phyloP scores from a whole-genome alignment of 208 protist genomes.

The Acanthamoeba castellanii region DNA sequence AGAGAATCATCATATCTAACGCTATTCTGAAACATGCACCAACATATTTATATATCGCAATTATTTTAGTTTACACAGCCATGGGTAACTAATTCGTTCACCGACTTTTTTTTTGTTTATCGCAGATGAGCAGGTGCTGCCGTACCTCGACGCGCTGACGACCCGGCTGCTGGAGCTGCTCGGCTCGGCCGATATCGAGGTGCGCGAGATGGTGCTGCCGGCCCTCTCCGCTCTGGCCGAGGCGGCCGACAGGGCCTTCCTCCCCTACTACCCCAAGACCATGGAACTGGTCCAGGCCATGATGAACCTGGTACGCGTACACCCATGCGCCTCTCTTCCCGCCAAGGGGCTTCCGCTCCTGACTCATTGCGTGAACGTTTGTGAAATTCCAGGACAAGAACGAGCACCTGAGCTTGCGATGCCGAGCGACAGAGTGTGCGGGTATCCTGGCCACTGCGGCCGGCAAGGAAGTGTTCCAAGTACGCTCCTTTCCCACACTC shows the following conservation, averaged over 20 bases:
- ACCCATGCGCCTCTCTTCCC: not conserved
- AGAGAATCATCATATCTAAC: not conserved
- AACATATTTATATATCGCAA: not conserved
- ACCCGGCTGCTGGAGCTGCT: constrained; percentile 54
- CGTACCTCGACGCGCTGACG: constrained; percentile 44
- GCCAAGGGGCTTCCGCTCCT: not conserved
- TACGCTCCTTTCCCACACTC: not conserved
- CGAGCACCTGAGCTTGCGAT: constrained; percentile 54
- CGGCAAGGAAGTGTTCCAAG: constrained; percentile 66
- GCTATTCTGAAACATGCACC: not conserved
- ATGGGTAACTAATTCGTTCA: not conserved
- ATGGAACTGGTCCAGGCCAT: constrained; percentile 34
- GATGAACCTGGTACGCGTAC: constrained; percentile 10
- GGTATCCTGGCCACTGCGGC: constrained; percentile 56
- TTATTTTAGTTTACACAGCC: not conserved
- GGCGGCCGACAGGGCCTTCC: not conserved
- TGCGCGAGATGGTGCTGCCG: constrained; percentile 67
- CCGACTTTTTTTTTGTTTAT: not conserved
- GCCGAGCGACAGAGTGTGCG: constrained; percentile 66
- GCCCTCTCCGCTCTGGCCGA: constrained; percentile 75
- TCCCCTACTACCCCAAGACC: constrained; percentile 60
- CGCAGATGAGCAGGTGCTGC: constrained; percentile 47
- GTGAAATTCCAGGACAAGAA: not conserved
- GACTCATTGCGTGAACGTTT: not conserved
- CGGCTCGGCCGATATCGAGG: constrained; percentile 21